Conservation (phyloP, 2,329 filamentous ascomycete species). For the Monosporascus sp. region DNA sequence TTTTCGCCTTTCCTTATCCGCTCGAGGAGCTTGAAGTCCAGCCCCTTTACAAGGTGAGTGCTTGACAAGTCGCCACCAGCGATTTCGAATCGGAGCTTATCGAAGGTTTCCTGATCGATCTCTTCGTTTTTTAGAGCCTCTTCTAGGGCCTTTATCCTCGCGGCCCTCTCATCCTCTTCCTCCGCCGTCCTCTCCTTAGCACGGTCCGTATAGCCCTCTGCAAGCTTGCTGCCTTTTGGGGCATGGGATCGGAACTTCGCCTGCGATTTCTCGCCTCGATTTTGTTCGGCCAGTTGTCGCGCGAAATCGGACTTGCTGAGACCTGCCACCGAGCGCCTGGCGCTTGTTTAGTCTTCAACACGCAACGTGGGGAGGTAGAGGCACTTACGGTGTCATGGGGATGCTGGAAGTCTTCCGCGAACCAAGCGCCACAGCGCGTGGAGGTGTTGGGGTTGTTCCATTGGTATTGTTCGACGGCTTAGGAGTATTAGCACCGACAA, state of each 20-base stretch:
- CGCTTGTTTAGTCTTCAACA: slow-evolving; percentile 18
- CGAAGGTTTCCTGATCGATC: slow-evolving; percentile 75
- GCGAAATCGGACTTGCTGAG: slow-evolving; percentile 64
- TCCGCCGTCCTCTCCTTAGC: slow-evolving; percentile 58
- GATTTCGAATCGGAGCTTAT: slow-evolving; percentile 68
- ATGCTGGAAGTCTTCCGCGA: slow-evolving; percentile 76
- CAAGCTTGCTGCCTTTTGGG: slow-evolving; percentile 78
- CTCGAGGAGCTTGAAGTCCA: slow-evolving; percentile 78
- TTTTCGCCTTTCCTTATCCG: slow-evolving; percentile 65
- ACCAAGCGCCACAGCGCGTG: slow-evolving; percentile 53
- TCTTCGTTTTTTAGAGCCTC: slow-evolving; percentile 77
- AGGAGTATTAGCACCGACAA: slow-evolving; percentile 53
- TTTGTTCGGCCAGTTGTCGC: slow-evolving; percentile 74
- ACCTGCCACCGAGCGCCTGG: slow-evolving; percentile 59
- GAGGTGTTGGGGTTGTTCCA: slow-evolving; percentile 37
- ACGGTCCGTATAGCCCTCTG: slow-evolving; percentile 78
- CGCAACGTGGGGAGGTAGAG: not conserved
- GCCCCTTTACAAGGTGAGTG: slow-evolving; percentile 85
- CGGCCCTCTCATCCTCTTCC: slow-evolving; percentile 49
- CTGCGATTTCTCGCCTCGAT: slow-evolving; percentile 46
- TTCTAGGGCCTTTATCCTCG: slow-evolving; percentile 72
- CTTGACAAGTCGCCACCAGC: slow-evolving; percentile 74
- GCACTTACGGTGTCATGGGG: slow-evolving; percentile 83
- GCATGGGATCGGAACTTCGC: slow-evolving; percentile 76
- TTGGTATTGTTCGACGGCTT: slow-evolving; percentile 37